Percentiles rank a stretch among this genome's conserved stretches.
phyloP scores from a whole-genome alignment of 202 grass and related monocot species.

The Eragrostis tef region DNA sequence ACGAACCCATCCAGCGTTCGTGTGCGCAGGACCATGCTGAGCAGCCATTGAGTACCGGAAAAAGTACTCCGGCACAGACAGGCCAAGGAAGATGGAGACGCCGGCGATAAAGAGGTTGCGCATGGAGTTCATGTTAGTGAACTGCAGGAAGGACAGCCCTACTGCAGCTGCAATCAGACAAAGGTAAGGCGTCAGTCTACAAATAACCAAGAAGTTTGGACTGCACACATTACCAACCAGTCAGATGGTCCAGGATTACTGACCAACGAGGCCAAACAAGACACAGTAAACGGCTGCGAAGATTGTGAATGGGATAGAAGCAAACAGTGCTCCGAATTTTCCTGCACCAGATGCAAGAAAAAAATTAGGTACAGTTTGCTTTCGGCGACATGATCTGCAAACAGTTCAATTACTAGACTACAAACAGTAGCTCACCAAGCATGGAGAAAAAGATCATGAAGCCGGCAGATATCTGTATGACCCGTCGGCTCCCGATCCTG shows the following conservation, averaged over 20 bases:
- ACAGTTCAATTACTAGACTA: background rate
- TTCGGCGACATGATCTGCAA: conserved; percentile 21
- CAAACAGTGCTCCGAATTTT: conserved; percentile 96
- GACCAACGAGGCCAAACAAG: conserved; percentile 92
- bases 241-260: conserved; percentile 22
- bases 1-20: conserved; percentile 86
- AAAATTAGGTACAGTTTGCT: conserved; percentile 1
- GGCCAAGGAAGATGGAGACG: conserved; percentile 92
- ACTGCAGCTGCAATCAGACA: conserved; percentile 69
- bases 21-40: conserved; percentile 82
- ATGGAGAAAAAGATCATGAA: conserved; percentile 99
- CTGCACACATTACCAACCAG: background rate
- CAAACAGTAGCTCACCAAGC: conserved; percentile 60
- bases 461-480: conserved; percentile 91
- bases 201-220: conserved; percentile 8
- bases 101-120: conserved; percentile 94
- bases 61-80: conserved; percentile 98
- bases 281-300: conserved; percentile 92
- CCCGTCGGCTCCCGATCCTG: conserved; percentile 86
- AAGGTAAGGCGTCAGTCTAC: conserved; percentile 16
- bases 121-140: conserved; percentile 99
- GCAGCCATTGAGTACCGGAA: conserved; percentile 81
- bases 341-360: conserved; percentile 50
- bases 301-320: conserved; percentile 93
- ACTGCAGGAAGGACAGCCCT: conserved; percentile 94